Evolutionary conservation across 129 eudicot genomes (phyloP).

Genomic region (Chrysanthemum seticuspe): DNA sequence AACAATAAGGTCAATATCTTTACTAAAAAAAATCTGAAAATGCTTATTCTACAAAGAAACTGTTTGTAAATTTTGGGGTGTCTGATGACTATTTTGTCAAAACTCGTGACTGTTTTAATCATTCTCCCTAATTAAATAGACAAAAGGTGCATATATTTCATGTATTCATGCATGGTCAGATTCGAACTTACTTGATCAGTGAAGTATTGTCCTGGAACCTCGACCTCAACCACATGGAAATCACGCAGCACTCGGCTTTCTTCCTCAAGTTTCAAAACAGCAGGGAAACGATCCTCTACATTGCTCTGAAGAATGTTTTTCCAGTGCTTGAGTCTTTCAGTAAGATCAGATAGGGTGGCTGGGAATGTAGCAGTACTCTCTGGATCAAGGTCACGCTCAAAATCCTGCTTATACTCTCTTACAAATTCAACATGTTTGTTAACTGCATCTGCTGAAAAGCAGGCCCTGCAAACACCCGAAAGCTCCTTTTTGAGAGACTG

Average conservation of each 20-base stretch:
- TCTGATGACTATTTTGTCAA: too few relatives aligned
- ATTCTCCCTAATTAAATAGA: neutral
- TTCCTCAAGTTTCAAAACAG: constrained; percentile 93
- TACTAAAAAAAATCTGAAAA: too few relatives aligned
- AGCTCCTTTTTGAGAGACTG: constrained; percentile 98
- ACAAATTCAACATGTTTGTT: constrained; percentile 98
- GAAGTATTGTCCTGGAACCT: constrained; percentile 45
- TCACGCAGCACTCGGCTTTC: constrained; percentile 98
- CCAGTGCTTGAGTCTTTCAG: constrained; percentile 97
- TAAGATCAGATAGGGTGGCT: constrained; percentile 86
- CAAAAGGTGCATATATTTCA: neutral
- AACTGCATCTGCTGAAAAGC: constrained; percentile 98
- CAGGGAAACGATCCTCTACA: constrained; percentile 95
- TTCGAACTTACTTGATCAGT: constrained; percentile 31
- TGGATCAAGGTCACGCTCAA: constrained; percentile 99
- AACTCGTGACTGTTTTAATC: too few relatives aligned
- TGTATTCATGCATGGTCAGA: neutral
- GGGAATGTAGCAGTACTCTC: constrained; percentile 91
- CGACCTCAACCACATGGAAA: constrained; percentile 96
- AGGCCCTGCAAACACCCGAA: constrained; percentile 97
- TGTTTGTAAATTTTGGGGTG: too few relatives aligned
- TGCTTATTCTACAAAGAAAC: too few relatives aligned
- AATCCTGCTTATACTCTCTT: constrained; percentile 93
- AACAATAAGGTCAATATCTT: neutral
- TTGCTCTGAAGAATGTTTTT: constrained; percentile 95